phyloP scores from a whole-genome alignment of 2,329 filamentous ascomycete species.

The Exophiala viscosa region DNA sequence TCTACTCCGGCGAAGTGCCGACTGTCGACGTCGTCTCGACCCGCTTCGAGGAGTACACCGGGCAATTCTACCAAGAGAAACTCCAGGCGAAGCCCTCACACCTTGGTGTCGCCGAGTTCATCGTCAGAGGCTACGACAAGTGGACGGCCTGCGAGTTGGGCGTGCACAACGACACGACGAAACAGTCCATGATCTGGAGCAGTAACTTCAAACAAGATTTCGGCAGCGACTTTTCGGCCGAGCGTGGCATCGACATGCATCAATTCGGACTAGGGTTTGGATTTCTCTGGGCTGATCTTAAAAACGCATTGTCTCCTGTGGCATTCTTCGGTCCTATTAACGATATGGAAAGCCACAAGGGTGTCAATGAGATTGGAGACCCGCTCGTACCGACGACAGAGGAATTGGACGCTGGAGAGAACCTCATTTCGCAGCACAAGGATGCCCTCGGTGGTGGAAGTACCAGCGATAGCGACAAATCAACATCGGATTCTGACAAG shows the following conservation, averaged over 20 bases:
- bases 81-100: constrained; percentile 24
- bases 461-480: background rate
- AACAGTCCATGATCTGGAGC: constrained; percentile 29
- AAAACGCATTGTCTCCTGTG: constrained; percentile 21
- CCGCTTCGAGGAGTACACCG: constrained; percentile 24
- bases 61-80: constrained; percentile 21
- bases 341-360: constrained; percentile 22
- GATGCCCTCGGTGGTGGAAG: background rate
- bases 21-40: constrained; percentile 22
- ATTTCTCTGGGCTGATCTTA: constrained; percentile 25
- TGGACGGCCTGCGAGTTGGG: constrained; percentile 18
- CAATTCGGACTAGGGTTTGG: constrained; percentile 28
- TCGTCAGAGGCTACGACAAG: constrained; percentile 23
- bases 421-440: constrained; percentile 14
- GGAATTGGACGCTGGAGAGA: constrained; percentile 23
- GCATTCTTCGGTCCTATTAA: constrained; percentile 26
- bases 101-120: constrained; percentile 24
- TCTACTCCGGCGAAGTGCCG: constrained; percentile 19
- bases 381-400: constrained; percentile 23
- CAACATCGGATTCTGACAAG: background rate
- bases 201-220: constrained; percentile 29
- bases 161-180: constrained; percentile 18
- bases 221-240: constrained; percentile 20
- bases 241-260: constrained; percentile 28
- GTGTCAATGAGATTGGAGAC: constrained; percentile 25